Evolutionary conservation across 164 flowering plant genomes (phyloP).

Genomic region (Houttuynia cordata): DNA sequence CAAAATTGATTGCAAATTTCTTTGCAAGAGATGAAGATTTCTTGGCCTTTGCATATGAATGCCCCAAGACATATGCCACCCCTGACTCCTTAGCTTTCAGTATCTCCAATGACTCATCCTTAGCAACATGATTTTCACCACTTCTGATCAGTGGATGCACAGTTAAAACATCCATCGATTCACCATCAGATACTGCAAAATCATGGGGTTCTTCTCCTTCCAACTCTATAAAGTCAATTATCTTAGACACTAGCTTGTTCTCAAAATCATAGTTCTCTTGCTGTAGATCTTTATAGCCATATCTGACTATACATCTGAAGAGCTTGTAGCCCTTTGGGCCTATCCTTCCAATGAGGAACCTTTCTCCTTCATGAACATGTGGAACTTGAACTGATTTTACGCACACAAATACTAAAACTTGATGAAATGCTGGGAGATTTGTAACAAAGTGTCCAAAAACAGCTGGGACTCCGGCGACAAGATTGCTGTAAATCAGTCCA

Average conservation of each 20-base stretch:
- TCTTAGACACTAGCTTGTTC: slow-evolving; percentile 23
- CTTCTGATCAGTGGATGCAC: slow-evolving; percentile 7
- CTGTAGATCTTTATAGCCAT: slow-evolving; percentile 47
- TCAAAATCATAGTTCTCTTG: slow-evolving; percentile 28
- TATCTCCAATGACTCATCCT: slow-evolving; percentile 29
- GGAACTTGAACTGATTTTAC: slow-evolving; percentile 58
- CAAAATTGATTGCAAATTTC: slow-evolving; percentile 36
- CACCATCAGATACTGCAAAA: slow-evolving; percentile 11
- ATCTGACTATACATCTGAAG: slow-evolving; percentile 61
- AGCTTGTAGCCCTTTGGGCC: slow-evolving; percentile 49
- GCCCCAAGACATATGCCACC: slow-evolving; percentile 45
- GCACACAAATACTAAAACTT: slow-evolving; percentile 51
- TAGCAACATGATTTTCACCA: slow-evolving; percentile 10
- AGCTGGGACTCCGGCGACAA: slow-evolving; percentile 54
- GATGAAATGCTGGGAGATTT: slow-evolving; percentile 65
- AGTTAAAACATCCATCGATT: slow-evolving; percentile 8
- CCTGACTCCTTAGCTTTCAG: slow-evolving; percentile 47
- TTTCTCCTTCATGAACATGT: slow-evolving; percentile 27
- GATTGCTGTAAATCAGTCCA: slow-evolving; percentile 44
- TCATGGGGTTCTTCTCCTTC: slow-evolving; percentile 23
- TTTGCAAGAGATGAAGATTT: slow-evolving; percentile 36
- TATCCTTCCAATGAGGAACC: slow-evolving; percentile 37
- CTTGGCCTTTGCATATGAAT: slow-evolving; percentile 46
- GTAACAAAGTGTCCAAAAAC: slow-evolving; percentile 62
- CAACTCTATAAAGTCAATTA: slow-evolving; percentile 31